Evolutionary conservation across 345 rosid genomes (phyloP), one percentile per base, ranked within the genome.

Genomic region (Trapa bicornis): DNA sequence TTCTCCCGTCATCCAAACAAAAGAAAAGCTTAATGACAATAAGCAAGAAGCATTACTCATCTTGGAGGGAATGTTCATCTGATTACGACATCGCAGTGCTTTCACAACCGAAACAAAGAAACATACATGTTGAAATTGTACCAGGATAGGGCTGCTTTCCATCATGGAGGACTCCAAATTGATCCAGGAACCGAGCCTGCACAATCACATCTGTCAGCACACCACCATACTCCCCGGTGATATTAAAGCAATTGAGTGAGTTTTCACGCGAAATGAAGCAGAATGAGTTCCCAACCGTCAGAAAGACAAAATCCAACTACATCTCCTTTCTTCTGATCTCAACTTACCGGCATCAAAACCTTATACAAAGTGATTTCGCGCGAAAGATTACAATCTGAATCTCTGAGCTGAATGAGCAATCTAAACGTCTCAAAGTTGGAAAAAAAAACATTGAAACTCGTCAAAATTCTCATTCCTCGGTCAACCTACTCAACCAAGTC

Each of bases 171-270:
- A 93, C 97, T 66, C 99, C 99, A 68, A 84, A 94, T 69, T 94
- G 99, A 84, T 91, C 99, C 72, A 94, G 79, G 60, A 94, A 81
- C 99, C 97, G 91, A 36, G 89, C 96, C 99, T 93, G 82, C 41
- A n/a, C 41, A 67, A 52, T 69, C 45, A 65, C 37, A 61, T 22
- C 29, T 12, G 47, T 60, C 57, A 6, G 13, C 10, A 41, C 41
- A 15, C 37, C 60, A 64, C 61, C 6, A 4, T 29, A 56, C 36
- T 15, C 17, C 17, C 32, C 13, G 6, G 5, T 15, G 15, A 52
- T 7, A 3, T 52, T 22, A 35, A 56, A 56, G 2, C 0, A 53
- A 53, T 22, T 22, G 29, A 15, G 22, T 5, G 60, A 54, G 35
- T 22, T 54, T 54, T 10, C 29, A 22, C 33, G 60, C 60, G 11